Percentiles rank a stretch among this genome's conserved stretches.
Conservation (phyloP, 2,329 filamentous ascomycete species). For the Escovopsis sp. region DNA sequence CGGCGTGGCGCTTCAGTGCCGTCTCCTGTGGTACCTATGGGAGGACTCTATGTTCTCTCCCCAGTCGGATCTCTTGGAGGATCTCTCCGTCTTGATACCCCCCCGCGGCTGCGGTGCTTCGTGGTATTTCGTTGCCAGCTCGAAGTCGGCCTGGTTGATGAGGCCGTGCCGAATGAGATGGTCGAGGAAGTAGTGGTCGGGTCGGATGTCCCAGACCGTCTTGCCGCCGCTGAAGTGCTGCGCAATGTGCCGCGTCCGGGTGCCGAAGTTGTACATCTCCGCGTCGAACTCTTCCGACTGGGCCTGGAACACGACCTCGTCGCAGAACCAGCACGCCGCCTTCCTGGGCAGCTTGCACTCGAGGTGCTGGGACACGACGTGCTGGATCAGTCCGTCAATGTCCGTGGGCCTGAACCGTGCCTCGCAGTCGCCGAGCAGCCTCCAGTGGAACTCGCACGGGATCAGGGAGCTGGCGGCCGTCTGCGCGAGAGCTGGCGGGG, state of each 20-base stretch:
- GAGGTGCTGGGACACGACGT: slow-evolving; percentile 26
- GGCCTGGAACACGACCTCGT: slow-evolving; percentile 17
- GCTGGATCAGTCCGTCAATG: slow-evolving; percentile 28
- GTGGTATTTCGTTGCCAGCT: slow-evolving; percentile 2
- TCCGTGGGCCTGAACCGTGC: slow-evolving; percentile 23
- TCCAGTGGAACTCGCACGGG: slow-evolving; percentile 30
- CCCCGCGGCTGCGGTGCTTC: slow-evolving; percentile 4
- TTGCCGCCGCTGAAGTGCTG: slow-evolving; percentile 24
- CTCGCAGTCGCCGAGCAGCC: slow-evolving; percentile 19
- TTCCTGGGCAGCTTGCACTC: slow-evolving; percentile 17
- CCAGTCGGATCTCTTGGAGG: not conserved
- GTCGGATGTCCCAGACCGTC: slow-evolving; percentile 14
- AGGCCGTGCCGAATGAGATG: slow-evolving; percentile 18
- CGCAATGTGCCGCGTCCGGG: slow-evolving; percentile 36
- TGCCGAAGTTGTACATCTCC: slow-evolving; percentile 15
- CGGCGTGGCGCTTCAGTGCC: not conserved
- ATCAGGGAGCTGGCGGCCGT: slow-evolving; percentile 7
- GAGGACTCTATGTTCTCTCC: no score
- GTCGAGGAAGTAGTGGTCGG: slow-evolving; percentile 26
- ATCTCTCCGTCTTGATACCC: slow-evolving; percentile 1
- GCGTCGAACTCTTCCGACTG: slow-evolving; percentile 1
- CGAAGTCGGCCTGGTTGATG: slow-evolving; percentile 15
- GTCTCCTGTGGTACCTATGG: no score
- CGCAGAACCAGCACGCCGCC: slow-evolving; percentile 37
- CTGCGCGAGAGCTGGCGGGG: no score